Conservation (phyloP, 148 eudicot genomes). For the Hydrangea macrophylla region DNA sequence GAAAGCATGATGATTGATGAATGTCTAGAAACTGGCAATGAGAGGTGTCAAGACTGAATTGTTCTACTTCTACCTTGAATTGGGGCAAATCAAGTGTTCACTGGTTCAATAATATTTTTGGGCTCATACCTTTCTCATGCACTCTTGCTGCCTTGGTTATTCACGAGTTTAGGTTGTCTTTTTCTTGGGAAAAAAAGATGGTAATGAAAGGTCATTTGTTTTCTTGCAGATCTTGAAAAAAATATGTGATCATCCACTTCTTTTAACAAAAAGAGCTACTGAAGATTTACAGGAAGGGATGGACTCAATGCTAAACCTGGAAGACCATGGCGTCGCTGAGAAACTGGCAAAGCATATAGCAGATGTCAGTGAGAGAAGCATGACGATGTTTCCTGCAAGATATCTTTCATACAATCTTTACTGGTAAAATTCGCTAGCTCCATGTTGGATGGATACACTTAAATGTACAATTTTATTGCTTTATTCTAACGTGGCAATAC, state of each 20-base stretch:
- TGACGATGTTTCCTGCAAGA: constrained; percentile 83
- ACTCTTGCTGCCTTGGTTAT: constrained; percentile 3
- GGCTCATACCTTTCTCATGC: neutral
- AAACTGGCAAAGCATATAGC: constrained; percentile 87
- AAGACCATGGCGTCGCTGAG: constrained; percentile 73
- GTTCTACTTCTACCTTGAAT: too few relatives aligned
- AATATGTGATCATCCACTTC: constrained; percentile 97
- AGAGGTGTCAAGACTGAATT: neutral
- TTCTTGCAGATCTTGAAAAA: constrained; percentile 75
- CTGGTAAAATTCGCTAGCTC: constrained; percentile 51
- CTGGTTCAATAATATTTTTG: neutral
- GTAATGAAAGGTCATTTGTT: neutral
- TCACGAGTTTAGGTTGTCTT: neutral
- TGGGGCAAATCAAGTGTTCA: neutral
- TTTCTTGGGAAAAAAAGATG: neutral
- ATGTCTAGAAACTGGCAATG: too few relatives aligned
- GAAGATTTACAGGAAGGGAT: constrained; percentile 94
- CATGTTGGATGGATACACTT: constrained; percentile 5
- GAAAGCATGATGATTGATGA: too few relatives aligned
- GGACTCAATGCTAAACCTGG: constrained; percentile 69
- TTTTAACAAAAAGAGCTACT: constrained; percentile 94
- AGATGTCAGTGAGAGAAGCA: constrained; percentile 58
- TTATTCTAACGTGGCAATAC: constrained; percentile 2
- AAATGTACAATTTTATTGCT: constrained; percentile 3
- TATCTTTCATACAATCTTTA: constrained; percentile 71